Percentiles rank a stretch among this genome's conserved stretches.
Conservation (phyloP, 2,329 filamentous ascomycete species). For the Dothistroma pini region DNA sequence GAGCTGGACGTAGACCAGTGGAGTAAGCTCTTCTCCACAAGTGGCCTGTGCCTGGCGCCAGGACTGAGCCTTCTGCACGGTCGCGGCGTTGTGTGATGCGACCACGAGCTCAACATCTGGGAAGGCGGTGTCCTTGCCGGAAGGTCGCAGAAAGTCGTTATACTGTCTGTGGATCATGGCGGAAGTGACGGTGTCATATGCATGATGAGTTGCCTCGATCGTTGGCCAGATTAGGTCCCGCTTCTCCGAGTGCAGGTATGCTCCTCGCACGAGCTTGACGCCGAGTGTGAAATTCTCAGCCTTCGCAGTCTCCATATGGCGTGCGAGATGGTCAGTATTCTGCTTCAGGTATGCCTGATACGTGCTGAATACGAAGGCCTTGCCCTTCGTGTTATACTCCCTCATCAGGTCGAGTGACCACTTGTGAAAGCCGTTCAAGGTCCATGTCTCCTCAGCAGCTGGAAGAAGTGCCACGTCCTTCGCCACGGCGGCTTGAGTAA, state of each 20-base stretch:
- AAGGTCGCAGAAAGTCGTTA: conserved; percentile 51
- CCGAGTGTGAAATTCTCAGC: conserved; percentile 51
- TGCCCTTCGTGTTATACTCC: conserved; percentile 42
- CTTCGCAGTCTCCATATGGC: conserved; percentile 46
- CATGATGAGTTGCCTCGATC: conserved; percentile 53
- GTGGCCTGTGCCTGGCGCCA: conserved; percentile 47
- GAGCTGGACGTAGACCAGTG: conserved; percentile 69
- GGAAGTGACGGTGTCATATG: conserved; percentile 69
- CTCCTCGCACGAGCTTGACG: conserved; percentile 56
- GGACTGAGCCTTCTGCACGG: conserved; percentile 55
- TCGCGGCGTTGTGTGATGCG: conserved; percentile 77
- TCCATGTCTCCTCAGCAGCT: conserved; percentile 77
- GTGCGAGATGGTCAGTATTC: conserved; percentile 41
- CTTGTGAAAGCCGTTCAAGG: conserved; percentile 75
- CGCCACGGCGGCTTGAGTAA: conserved; percentile 68
- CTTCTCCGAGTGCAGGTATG: conserved; percentile 52
- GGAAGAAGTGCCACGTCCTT: conserved; percentile 73
- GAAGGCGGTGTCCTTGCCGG: conserved; percentile 32
- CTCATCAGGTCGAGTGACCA: conserved; percentile 24
- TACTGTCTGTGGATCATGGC: conserved; percentile 64
- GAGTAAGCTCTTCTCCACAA: conserved; percentile 42
- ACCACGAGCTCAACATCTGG: conserved; percentile 60
- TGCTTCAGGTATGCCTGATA: conserved; percentile 57
- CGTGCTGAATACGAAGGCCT: conserved; percentile 68
- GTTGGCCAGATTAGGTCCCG: conserved; percentile 51